Evolutionary conservation across 495 filamentous ascomycete genomes (phyloP).

Genomic region (Aspergillus baeticus): DNA sequence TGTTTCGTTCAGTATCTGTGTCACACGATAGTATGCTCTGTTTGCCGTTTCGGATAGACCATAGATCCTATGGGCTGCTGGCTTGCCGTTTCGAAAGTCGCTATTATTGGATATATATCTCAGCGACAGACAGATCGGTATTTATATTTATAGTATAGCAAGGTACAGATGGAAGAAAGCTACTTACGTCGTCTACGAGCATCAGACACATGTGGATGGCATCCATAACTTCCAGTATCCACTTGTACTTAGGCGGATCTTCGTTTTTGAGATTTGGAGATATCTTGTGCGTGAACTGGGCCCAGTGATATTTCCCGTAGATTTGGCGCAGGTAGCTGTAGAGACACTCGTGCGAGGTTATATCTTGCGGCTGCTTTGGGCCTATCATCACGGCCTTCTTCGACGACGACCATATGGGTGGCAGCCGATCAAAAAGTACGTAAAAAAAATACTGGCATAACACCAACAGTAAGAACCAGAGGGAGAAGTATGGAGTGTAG

Average conservation of each 20-base stretch:
- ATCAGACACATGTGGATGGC: slow-evolving; percentile 33
- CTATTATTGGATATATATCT: slow-evolving; percentile 30
- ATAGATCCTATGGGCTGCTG: slow-evolving; percentile 29
- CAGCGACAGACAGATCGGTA: neutral
- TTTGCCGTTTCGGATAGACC: slow-evolving; percentile 31
- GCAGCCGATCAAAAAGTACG: slow-evolving; percentile 14
- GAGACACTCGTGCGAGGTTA: slow-evolving; percentile 22
- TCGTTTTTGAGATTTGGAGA: slow-evolving; percentile 20
- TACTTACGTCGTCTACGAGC: slow-evolving; percentile 31
- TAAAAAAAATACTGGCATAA: slow-evolving; percentile 14
- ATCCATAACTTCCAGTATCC: slow-evolving; percentile 32
- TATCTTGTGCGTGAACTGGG: slow-evolving; percentile 24
- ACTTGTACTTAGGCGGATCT: slow-evolving; percentile 20
- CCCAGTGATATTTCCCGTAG: slow-evolving; percentile 30
- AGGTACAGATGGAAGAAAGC: neutral
- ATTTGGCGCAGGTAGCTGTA: slow-evolving; percentile 20
- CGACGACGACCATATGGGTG: slow-evolving; percentile 14
- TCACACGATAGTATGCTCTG: slow-evolving; percentile 29
- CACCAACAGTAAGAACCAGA: neutral
- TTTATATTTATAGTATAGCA: neutral
- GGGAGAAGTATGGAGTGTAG: neutral
- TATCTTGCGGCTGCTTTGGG: slow-evolving; percentile 11
- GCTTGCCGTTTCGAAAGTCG: slow-evolving; percentile 28
- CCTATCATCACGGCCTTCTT: slow-evolving; percentile 21
- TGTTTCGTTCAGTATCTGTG: slow-evolving; percentile 21